A percentile compares a stretch with the other conserved stretches of the same genome.
Conservation (phyloP, 768 basidiomycete genomes). For the Mycena venus region DNA sequence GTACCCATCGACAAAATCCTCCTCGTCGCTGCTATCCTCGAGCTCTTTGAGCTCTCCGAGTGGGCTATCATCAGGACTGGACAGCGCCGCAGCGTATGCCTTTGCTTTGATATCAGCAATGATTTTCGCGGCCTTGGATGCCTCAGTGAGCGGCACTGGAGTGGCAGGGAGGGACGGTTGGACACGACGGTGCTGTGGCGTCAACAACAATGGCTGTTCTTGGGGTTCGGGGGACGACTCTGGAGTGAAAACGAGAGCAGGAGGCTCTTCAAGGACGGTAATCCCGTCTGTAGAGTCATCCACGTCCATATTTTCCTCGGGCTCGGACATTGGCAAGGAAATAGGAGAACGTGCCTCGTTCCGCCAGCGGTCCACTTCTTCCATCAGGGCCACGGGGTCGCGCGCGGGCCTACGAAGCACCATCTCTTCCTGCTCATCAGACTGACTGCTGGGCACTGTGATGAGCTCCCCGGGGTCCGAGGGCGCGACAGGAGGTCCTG, state of each 20-base stretch:
- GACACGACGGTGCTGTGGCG: constrained; percentile 15
- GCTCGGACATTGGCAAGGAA: constrained; percentile 24
- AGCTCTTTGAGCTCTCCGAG: constrained; percentile 58
- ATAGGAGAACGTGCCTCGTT: constrained; percentile 42
- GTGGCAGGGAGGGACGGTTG: constrained; percentile 27
- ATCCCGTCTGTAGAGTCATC: neutral
- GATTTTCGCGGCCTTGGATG: constrained; percentile 66
- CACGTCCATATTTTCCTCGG: constrained; percentile 25
- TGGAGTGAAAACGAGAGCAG: constrained; percentile 13
- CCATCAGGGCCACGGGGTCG: constrained; percentile 45
- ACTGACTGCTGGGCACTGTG: constrained; percentile 72
- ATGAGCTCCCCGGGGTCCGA: constrained; percentile 46
- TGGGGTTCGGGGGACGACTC: constrained; percentile 23
- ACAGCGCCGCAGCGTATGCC: constrained; percentile 60
- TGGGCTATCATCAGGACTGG: constrained; percentile 59
- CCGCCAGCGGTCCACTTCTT: constrained; percentile 61
- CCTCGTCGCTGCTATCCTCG: constrained; percentile 68
- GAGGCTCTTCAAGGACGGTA: neutral
- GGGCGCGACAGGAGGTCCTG: constrained; percentile 29
- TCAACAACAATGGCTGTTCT: constrained; percentile 12
- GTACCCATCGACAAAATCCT: constrained; percentile 36
- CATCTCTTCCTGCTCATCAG: constrained; percentile 71
- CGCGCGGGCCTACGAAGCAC: constrained; percentile 43
- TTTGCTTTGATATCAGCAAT: constrained; percentile 77
- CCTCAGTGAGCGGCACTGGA: constrained; percentile 48